phyloP scores from a whole-genome alignment of 768 basidiomycete genomes.

The Mycena maculata region DNA sequence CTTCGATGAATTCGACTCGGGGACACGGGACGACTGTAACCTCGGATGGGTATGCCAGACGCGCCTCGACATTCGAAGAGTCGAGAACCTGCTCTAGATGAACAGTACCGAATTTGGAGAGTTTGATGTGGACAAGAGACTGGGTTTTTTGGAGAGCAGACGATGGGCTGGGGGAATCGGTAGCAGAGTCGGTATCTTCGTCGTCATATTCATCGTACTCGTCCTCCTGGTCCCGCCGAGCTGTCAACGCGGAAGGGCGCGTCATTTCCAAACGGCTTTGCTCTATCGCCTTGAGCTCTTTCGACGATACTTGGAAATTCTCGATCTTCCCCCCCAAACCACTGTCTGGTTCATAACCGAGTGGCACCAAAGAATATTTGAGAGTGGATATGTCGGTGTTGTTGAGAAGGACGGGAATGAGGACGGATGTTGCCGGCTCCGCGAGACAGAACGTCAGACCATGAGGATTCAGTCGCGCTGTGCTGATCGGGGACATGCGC shows the following conservation, averaged over 20 bases:
- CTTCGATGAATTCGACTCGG: slow-evolving; percentile 70
- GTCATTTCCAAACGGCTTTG: slow-evolving; percentile 63
- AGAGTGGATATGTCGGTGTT: slow-evolving; percentile 83
- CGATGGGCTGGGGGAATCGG: slow-evolving; percentile 42
- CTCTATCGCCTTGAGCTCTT: slow-evolving; percentile 77
- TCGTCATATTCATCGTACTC: slow-evolving; percentile 81
- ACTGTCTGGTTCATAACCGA: slow-evolving; percentile 58
- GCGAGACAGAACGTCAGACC: slow-evolving; percentile 80
- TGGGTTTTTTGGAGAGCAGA: slow-evolving; percentile 79
- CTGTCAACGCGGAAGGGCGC: slow-evolving; percentile 47
- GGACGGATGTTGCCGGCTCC: slow-evolving; percentile 60
- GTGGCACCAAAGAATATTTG: slow-evolving; percentile 78
- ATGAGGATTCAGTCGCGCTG: slow-evolving; percentile 88
- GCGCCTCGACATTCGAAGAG: slow-evolving; percentile 75
- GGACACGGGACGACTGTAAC: slow-evolving; percentile 88
- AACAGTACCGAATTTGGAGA: slow-evolving; percentile 79
- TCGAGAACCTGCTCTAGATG: slow-evolving; percentile 82
- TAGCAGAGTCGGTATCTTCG: slow-evolving; percentile 62
- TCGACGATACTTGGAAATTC: slow-evolving; percentile 64
- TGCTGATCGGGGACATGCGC: slow-evolving; percentile 92
- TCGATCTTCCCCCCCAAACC: slow-evolving; percentile 61
- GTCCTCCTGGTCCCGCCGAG: slow-evolving; percentile 48
- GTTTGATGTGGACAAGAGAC: slow-evolving; percentile 74
- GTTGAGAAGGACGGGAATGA: slow-evolving; percentile 89
- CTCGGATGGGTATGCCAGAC: slow-evolving; percentile 71